phyloP scores from a whole-genome alignment of 202 grass and related monocot genomes.

The Schoenoplectus triqueter region DNA sequence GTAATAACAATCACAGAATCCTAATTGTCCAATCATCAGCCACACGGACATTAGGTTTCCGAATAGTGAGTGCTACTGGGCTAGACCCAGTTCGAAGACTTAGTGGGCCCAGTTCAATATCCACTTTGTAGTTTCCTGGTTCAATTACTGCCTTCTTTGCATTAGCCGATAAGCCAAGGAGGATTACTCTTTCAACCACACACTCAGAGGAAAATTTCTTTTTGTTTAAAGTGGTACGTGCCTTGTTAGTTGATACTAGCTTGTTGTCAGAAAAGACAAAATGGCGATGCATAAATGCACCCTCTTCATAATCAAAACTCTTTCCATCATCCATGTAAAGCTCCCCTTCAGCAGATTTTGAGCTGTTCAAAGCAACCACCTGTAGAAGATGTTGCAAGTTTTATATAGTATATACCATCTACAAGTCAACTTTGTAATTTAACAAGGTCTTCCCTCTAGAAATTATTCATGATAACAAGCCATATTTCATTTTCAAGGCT shows the following conservation, averaged over 20 bases:
- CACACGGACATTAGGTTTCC: slow-evolving; percentile 71
- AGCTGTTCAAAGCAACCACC: slow-evolving; percentile 88
- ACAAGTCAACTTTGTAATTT: not conserved
- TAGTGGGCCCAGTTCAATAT: slow-evolving; percentile 71
- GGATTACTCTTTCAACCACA: slow-evolving; percentile 79
- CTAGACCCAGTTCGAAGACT: slow-evolving; percentile 63
- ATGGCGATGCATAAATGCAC: slow-evolving; percentile 80
- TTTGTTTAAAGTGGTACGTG: slow-evolving; percentile 40
- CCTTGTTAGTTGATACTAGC: slow-evolving; percentile 64
- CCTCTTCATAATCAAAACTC: slow-evolving; percentile 79
- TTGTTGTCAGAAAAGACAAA: slow-evolving; percentile 81
- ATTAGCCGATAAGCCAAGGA: slow-evolving; percentile 65
- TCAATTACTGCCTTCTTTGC: slow-evolving; percentile 80
- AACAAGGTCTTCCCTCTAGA: not conserved
- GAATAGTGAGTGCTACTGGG: slow-evolving; percentile 57
- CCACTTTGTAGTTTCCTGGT: slow-evolving; percentile 64
- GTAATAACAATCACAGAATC: slow-evolving; percentile 37
- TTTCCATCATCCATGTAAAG: slow-evolving; percentile 94
- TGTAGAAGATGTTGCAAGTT: slow-evolving; percentile 35
- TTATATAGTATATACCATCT: not conserved
- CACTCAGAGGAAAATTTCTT: slow-evolving; percentile 72
- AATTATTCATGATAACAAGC: not conserved
- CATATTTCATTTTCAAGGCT: not conserved
- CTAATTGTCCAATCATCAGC: slow-evolving; percentile 74
- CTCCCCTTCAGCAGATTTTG: slow-evolving; percentile 79